A percentile compares a stretch with the other conserved stretches of the same genome.
These are phyloP conservation scores for Suillus decipiens DNA, from an alignment of 768 basidiomycete genomes.

Conservation along the genomic window DNA sequence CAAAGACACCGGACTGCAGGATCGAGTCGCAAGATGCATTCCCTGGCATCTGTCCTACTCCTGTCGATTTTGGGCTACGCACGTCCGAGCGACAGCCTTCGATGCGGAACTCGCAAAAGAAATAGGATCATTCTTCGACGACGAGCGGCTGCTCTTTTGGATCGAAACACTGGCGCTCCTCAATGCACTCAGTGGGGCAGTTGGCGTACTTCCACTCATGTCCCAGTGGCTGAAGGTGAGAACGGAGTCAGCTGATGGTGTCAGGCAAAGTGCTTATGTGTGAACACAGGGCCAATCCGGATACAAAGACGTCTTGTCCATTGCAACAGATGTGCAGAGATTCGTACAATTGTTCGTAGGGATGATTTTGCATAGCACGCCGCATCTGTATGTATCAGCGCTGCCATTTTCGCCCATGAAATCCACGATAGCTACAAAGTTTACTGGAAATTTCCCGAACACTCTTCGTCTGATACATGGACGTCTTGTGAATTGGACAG, in stretches of 20 bases:
- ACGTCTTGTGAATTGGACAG: slow-evolving; percentile 2
- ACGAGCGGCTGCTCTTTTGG: slow-evolving; percentile 15
- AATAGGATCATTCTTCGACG: slow-evolving; percentile 4
- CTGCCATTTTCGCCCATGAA: slow-evolving; percentile 24
- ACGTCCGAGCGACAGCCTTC: slow-evolving; percentile 8
- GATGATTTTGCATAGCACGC: slow-evolving; percentile 19
- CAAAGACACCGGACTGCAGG: slow-evolving; percentile 17
- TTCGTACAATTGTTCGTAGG: slow-evolving; percentile 18
- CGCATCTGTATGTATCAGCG: slow-evolving; percentile 28
- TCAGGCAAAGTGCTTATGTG: not conserved
- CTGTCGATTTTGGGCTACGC: slow-evolving; percentile 17
- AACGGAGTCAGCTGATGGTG: not conserved
- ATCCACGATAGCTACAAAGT: slow-evolving; percentile 26
- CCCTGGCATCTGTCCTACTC: slow-evolving; percentile 13
- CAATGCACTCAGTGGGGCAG: not conserved
- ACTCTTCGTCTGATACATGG: not conserved
- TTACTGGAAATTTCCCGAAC: not conserved
- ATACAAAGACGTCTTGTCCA: not conserved
- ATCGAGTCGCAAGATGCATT: slow-evolving; percentile 5
- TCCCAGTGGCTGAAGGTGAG: not conserved
- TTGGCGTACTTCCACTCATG: not conserved
- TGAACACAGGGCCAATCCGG: slow-evolving; percentile 3
- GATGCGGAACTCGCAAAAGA: not conserved
- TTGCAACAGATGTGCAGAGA: slow-evolving; percentile 14
- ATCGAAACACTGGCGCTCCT: slow-evolving; percentile 7